Conservation (phyloP, 176 grass and related monocot genomes). For the Oryza meyeriana region DNA sequence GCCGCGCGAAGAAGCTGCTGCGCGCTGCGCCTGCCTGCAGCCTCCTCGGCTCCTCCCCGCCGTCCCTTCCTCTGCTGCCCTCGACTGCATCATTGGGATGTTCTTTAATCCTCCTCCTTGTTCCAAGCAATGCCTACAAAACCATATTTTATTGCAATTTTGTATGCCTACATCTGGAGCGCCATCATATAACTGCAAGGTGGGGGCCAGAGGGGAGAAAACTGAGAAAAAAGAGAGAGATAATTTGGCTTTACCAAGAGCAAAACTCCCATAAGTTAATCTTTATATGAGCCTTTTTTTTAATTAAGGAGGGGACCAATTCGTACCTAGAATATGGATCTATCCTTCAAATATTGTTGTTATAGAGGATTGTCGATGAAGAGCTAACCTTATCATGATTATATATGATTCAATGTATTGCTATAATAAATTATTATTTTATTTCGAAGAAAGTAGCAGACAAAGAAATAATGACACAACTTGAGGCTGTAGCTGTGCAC, state of each 20-base stretch:
- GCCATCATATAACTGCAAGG: conserved; percentile 13
- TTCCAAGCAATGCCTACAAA: conserved; percentile 1
- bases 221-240: not conserved
- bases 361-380: accelerated
- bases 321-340: not conserved
- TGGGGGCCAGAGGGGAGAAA: not conserved
- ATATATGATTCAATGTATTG: accelerated
- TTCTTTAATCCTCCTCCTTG: conserved; percentile 22
- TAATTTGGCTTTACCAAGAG: not conserved
- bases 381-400: not conserved
- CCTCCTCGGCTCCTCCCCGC: not conserved
- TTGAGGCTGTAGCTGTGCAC: not conserved
- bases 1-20: conserved; percentile 2
- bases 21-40: not conserved
- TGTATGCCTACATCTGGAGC: conserved; percentile 7
- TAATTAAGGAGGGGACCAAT: not conserved
- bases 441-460: not conserved
- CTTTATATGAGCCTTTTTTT: not conserved
- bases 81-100: conserved; percentile 35
- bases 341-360: not conserved
- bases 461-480: not conserved
- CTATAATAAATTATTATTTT: not conserved
- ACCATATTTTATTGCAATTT: conserved; percentile 3
- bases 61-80: conserved; percentile 30
- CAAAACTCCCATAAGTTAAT: not conserved